A percentile compares a stretch with the other conserved stretches of the same genome.
Conservation (phyloP, 2,329 filamentous ascomycete genomes). For the Scleromitrula shiraiana region DNA sequence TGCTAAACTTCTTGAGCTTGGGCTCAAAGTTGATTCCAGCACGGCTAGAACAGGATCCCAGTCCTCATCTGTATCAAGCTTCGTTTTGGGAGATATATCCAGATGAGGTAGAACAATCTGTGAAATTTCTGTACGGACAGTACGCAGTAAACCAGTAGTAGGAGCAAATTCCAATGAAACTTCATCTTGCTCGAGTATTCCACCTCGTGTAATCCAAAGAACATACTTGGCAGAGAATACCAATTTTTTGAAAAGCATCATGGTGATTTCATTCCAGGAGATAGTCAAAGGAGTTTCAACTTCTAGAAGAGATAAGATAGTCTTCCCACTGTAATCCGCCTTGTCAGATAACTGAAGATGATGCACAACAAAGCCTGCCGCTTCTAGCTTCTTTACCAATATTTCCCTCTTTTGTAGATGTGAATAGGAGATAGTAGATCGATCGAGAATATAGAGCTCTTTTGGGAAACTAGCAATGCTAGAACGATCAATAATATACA, state of each 20-base stretch:
- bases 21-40: neutral
- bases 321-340: neutral
- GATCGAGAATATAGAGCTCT: too few relatives aligned
- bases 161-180: slow-evolving; percentile 18
- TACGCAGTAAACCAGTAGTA: slow-evolving; percentile 7
- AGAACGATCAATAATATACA: neutral
- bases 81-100: neutral
- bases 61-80: neutral
- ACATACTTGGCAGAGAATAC: neutral
- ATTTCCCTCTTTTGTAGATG: neutral
- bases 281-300: neutral
- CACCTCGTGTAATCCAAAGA: slow-evolving; percentile 41
- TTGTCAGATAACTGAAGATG: neutral
- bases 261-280: neutral
- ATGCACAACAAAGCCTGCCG: neutral
- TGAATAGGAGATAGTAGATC: neutral
- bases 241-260: neutral
- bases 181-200: slow-evolving; percentile 29
- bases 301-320: neutral
- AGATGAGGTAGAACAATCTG: neutral
- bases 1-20: neutral
- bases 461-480: too few relatives aligned
- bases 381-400: neutral
- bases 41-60: neutral
- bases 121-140: neutral